These are phyloP conservation scores for Prunus kanzakura DNA, from an alignment of 306 rosid species.

Conservation along the genomic window DNA sequence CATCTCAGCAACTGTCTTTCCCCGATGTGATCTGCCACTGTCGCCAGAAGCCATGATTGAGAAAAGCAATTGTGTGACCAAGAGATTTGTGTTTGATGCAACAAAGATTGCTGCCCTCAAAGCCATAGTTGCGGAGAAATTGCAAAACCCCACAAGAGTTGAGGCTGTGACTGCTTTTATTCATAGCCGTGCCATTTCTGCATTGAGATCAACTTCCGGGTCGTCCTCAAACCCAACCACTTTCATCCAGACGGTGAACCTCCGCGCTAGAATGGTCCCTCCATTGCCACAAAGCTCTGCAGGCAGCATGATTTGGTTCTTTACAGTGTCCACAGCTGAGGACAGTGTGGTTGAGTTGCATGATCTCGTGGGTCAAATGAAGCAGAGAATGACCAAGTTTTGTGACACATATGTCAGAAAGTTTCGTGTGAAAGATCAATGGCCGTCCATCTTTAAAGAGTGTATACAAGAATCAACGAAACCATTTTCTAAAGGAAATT, in stretches of 20 bases:
- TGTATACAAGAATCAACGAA: conserved; percentile 6
- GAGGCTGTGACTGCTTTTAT: conserved; percentile 39
- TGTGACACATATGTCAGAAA: conserved; percentile 2
- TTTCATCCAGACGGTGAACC: conserved; percentile 12
- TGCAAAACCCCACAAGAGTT: conserved; percentile 35
- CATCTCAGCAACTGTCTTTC: conserved; percentile 11
- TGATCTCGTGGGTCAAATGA: conserved; percentile 27
- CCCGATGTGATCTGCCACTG: conserved; percentile 21
- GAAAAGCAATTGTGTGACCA: background rate
- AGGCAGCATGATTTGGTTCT: conserved; percentile 35
- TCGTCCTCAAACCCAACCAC: background rate
- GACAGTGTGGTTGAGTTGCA: conserved; percentile 1
- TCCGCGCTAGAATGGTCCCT: conserved; percentile 39
- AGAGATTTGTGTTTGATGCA: conserved; percentile 35
- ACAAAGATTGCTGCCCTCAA: conserved; percentile 31
- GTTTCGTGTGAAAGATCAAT: conserved; percentile 15
- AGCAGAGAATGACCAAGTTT: conserved; percentile 1
- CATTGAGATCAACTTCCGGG: conserved; percentile 7
- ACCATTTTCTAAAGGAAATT: background rate
- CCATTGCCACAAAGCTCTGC: conserved; percentile 18
- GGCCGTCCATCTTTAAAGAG: conserved; percentile 5
- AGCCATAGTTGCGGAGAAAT: conserved; percentile 13
- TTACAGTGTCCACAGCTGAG: background rate
- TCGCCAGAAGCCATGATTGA: background rate
- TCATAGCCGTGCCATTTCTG: conserved; percentile 18